phyloP scores from a whole-genome alignment of 768 basidiomycete genomes.

The Polyporus arcularius region DNA sequence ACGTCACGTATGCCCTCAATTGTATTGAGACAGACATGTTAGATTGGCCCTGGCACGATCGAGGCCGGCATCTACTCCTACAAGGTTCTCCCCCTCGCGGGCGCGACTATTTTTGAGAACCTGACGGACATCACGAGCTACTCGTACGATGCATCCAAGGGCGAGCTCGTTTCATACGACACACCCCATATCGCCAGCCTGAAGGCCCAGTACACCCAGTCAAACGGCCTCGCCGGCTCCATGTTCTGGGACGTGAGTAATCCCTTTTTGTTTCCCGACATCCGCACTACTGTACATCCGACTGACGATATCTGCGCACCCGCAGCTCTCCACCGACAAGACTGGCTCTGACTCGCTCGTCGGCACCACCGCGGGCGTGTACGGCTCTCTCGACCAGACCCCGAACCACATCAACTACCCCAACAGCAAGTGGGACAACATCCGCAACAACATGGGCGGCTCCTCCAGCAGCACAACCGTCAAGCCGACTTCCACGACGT shows the following conservation, averaged over 20 bases:
- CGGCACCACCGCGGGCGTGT: conserved; percentile 43
- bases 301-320: neutral
- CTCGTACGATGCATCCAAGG: conserved; percentile 68
- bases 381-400: conserved; percentile 61
- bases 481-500: conserved; percentile 6
- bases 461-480: conserved; percentile 23
- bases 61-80: conserved; percentile 79
- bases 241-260: conserved; percentile 69
- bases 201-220: conserved; percentile 69
- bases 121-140: conserved; percentile 71
- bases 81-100: conserved; percentile 60
- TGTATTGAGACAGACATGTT: neutral
- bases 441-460: conserved; percentile 60
- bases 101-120: conserved; percentile 58
- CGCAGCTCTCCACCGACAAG: conserved; percentile 59
- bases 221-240: conserved; percentile 61
- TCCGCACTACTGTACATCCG: neutral
- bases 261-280: neutral
- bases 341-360: conserved; percentile 61
- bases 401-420: conserved; percentile 68
- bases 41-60: conserved; percentile 74
- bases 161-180: conserved; percentile 78
- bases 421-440: conserved; percentile 71
- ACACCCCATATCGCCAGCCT: conserved; percentile 62
- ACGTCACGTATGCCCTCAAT: neutral